Evolutionary conservation across 345 rosid species (phyloP).

Genomic region (Murraya paniculata): DNA sequence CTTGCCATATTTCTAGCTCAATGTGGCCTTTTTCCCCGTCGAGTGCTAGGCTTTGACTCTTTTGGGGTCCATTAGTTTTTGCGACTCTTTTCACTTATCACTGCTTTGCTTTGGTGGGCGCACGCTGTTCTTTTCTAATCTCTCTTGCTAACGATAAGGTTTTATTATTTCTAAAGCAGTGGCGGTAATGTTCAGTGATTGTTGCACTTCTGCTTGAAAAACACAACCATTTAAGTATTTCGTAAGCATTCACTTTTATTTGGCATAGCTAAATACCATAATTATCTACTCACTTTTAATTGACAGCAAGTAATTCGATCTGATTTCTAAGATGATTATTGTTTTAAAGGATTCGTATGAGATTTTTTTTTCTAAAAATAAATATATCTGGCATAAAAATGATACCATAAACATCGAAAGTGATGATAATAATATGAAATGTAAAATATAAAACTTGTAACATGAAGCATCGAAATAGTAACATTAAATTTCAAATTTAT

Average conservation of each 20-base stretch:
- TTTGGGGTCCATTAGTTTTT: conserved; percentile 14
- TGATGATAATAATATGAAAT: neutral
- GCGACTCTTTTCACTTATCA: neutral
- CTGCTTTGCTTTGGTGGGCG: neutral
- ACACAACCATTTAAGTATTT: no score
- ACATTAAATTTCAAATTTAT: neutral
- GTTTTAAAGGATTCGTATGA: no score
- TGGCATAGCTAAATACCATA: no score
- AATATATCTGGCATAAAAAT: neutral
- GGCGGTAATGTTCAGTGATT: neutral
- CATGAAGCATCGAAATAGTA: neutral
- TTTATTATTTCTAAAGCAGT: no score
- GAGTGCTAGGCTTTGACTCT: conserved; percentile 21
- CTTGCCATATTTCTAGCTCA: conserved; percentile 12
- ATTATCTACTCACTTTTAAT: no score
- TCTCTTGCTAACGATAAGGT: neutral
- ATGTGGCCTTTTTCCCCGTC: conserved; percentile 16
- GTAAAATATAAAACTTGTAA: neutral
- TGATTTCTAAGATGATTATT: no score
- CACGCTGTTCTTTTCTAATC: neutral
- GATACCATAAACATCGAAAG: neutral
- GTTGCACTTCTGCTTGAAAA: no score
- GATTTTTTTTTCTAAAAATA: no score
- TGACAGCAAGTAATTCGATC: no score
- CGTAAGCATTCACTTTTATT: no score